Evolutionary conservation across 2,329 filamentous ascomycete genomes (phyloP), one percentile per base, ranked within the genome.

Genomic region (Botrytis pseudocinerea): DNA sequence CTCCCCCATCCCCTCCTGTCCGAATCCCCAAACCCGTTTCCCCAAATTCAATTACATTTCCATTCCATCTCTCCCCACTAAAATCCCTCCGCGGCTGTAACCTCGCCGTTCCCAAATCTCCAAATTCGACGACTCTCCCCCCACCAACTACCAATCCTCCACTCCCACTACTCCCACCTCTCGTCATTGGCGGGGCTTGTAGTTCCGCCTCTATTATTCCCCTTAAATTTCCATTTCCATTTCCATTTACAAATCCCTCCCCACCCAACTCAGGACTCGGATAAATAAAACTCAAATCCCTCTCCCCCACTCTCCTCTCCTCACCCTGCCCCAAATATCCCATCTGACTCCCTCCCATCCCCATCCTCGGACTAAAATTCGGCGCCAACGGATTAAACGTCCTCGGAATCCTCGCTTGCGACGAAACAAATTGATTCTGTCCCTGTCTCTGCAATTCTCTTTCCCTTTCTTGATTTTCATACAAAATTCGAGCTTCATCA

Each of bases 111-210:
- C 68, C 48, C n/a, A 75, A 76, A 69, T 77, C 77, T 2, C 78
- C 78, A 74, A 80, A 80, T 20, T 74, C 75, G 69, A 79, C 76
- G 14, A 79, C 46, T 40, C 71, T 69, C 1, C 75, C 71, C 20
- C 73, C 59, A 7, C 73, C 74, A 22, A 77, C 62, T 18, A 44
- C 73, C 18, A 77, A 54, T 0, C 76, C 77, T 4, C 74, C 77
- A 69, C 73, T 74, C 0, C 73, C 74, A 35, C 61, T 73, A 73
- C 59, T 74, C 0, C 74, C 72, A 18, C 59, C 74, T 62, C 76
- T 73, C 20, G 65, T 63, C 76, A 75, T 74, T 20, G 62, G 64
- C 7, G 60, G 71, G 38, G 59, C 71, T 40, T 48, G 69, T 5
- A 57, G 32, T 28, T 54, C 70, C 4, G 12, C 10, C n/a, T 28